Evolutionary conservation across 2,329 filamentous ascomycete genomes (phyloP).

Genomic region (Botrytis aclada): DNA sequence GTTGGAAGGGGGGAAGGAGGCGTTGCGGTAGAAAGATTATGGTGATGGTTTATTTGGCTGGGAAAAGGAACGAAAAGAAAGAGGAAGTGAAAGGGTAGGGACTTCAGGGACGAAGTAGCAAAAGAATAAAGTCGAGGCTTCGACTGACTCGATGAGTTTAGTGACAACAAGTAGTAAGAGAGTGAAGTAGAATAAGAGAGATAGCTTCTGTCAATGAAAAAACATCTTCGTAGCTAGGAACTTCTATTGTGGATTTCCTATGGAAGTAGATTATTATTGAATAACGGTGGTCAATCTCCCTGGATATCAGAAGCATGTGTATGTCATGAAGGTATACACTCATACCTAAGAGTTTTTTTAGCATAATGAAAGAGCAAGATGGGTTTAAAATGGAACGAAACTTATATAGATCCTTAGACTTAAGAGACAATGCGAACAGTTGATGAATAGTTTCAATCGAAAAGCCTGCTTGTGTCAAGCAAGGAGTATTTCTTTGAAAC

Average conservation of each 20-base stretch:
- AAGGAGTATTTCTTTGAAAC: not conserved
- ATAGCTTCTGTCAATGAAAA: not conserved
- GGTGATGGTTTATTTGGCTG: not conserved
- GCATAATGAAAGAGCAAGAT: not conserved
- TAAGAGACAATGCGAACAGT: not conserved
- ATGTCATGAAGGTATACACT: too few species aligned
- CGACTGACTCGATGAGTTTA: accelerated
- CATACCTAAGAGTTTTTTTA: not conserved
- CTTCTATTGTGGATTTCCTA: not conserved
- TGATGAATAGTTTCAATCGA: not conserved
- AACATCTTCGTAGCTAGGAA: not conserved
- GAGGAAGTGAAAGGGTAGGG: not conserved
- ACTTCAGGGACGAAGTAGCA: too few species aligned
- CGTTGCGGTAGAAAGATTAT: not conserved
- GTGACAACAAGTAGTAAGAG: not conserved
- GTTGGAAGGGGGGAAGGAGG: not conserved
- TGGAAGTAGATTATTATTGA: not conserved
- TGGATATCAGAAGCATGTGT: not conserved
- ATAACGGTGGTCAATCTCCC: not conserved
- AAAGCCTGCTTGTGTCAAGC: not conserved
- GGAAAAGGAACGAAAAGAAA: not conserved
- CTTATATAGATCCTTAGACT: not conserved
- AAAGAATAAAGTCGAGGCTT: not conserved
- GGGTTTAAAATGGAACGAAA: not conserved
- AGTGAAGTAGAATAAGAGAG: not conserved